Evolutionary conservation across 805 yeast species (phyloP).

Genomic region (Yarrowia sp.): DNA sequence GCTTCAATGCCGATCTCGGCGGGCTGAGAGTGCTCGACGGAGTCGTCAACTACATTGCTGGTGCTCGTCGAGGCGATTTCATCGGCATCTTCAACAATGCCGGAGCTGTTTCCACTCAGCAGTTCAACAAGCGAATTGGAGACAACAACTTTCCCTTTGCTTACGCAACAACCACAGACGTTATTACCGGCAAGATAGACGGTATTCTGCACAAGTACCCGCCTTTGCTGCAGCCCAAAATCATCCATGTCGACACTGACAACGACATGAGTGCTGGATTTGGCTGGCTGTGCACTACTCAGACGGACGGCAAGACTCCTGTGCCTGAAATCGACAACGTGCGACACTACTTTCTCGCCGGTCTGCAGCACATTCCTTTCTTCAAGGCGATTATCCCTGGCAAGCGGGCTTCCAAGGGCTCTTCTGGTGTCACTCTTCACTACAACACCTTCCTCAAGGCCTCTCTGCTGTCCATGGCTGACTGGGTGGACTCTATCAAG

Average conservation of each 20-base stretch:
- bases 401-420: not conserved
- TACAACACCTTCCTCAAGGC: constrained; percentile 16
- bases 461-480: not conserved
- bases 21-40: constrained; percentile 19
- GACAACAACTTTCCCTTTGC: constrained; percentile 25
- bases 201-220: constrained; percentile 5
- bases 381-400: not conserved
- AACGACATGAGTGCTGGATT: constrained; percentile 24
- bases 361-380: constrained; percentile 13
- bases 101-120: constrained; percentile 22
- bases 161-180: constrained; percentile 1
- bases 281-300: constrained; percentile 11
- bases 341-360: constrained; percentile 18
- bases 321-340: constrained; percentile 6
- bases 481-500: constrained; percentile 2
- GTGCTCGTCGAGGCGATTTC: constrained; percentile 24
- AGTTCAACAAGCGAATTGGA: constrained; percentile 21
- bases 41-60: constrained; percentile 22
- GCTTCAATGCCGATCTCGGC: constrained; percentile 5
- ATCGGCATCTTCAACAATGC: not conserved
- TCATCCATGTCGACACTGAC: constrained; percentile 25
- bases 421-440: constrained; percentile 14
- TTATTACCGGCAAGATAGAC: not conserved
- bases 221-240: constrained; percentile 16
- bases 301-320: constrained; percentile 15